Base-by-base conservation (phyloP, 202 grass and related monocot species). In the Dendrocalamus latiflorus region DNA sequence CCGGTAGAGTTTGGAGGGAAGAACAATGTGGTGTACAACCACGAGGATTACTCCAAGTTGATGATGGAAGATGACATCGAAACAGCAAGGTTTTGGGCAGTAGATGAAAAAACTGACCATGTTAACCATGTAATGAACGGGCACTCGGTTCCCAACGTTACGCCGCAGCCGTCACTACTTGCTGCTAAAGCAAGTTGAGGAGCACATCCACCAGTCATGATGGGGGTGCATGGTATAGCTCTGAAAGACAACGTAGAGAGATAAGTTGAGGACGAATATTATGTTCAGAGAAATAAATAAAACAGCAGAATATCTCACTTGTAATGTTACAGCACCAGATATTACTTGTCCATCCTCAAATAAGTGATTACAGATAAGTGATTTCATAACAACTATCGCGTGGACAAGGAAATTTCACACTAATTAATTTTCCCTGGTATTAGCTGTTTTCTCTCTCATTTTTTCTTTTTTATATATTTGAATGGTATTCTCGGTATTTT, bases 21-120 rank as follows among this genome's bases (percentile, higher is more conserved):
- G 28, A 30, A 79, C 77, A 84, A 53, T 33, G 66, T 43, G 2
- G 59, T 81, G 16, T 98, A 95, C 59, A 83, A 90, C 36, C 91
- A 95, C 49, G 91, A 90, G 53, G 92, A 93, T 50, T 98, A 90
- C 70, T 89, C 93, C 61, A 85, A 92, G 70, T 37, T 95, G 87
- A 95, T 95, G 95, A 30, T 76, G 61, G 74, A 81, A 9, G 87
- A 95, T 53, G 95, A 98, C 49, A 75, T 81, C 39, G 90, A 81
- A 68, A 86, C 85, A 33, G 56, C 77, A n/a, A 88, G 43, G 36
- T 91, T 88, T 21, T 91, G 95, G 90, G 87, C 44, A 66, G 80
- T 55, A 18, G 80, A 83, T 61, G 38, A 54, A 33, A 86, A 89
- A 68, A 3, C 49, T 64, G 77, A 60, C 53, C 25, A 60, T 61